phyloP scores from a whole-genome alignment of 352 stramenopile species.

The Phytopythium kandeliae region DNA sequence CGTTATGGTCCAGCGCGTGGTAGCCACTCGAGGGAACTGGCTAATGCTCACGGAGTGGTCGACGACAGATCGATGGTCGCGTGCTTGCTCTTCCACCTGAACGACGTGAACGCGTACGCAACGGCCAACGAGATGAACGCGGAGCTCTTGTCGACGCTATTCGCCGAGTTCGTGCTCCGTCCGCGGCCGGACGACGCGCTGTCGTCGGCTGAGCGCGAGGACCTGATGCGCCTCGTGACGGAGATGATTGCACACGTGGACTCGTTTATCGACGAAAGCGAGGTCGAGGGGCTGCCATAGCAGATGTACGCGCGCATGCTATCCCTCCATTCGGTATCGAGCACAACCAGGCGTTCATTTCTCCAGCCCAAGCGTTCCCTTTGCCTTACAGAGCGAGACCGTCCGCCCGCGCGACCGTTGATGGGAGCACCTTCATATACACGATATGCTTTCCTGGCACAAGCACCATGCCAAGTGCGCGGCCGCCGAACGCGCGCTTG shows the following conservation, averaged over 20 bases:
- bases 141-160: conserved; percentile 37
- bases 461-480: conserved; percentile 64
- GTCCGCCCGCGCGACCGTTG: background rate
- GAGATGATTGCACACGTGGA: conserved; percentile 76
- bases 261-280: conserved; percentile 66
- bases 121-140: conserved; percentile 73
- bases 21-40: too few relatives aligned
- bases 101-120: conserved; percentile 77
- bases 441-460: conserved; percentile 74
- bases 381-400: background rate
- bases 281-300: conserved; percentile 13
- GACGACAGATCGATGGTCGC: too few relatives aligned
- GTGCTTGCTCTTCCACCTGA: conserved; percentile 75
- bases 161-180: conserved; percentile 52
- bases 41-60: too few relatives aligned
- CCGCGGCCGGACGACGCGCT: conserved; percentile 10
- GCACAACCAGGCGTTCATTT: too few relatives aligned
- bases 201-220: conserved; percentile 9
- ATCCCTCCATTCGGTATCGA: too few relatives aligned
- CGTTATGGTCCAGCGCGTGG: conserved; percentile 16
- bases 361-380: too few relatives aligned
- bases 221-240: conserved; percentile 35
- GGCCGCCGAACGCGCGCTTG: conserved; percentile 21
- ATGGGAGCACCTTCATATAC: conserved; percentile 54
- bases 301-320: too few relatives aligned